A percentile compares a stretch with the other conserved stretches of the same genome.
Conservation (phyloP, 2,329 filamentous ascomycete genomes). For the Claviceps sorghi region DNA sequence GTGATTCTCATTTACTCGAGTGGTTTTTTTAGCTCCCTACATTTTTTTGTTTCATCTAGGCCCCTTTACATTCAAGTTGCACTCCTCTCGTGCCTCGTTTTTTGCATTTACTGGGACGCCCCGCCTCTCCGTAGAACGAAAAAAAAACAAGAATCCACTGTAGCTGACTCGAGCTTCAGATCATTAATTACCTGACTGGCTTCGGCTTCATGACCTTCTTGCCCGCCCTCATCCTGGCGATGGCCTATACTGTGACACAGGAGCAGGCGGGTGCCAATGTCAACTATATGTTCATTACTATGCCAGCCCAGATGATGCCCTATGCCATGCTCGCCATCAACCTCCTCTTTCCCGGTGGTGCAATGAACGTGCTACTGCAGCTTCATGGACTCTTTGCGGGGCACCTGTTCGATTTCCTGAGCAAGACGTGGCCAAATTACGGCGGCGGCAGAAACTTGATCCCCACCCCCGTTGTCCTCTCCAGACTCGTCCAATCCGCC, state of each 20-base stretch:
- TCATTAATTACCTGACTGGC: conserved; percentile 18
- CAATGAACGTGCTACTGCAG: conserved; percentile 43
- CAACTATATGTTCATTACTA: conserved; percentile 67
- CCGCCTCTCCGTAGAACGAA: not conserved
- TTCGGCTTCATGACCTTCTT: conserved; percentile 32
- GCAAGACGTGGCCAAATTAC: conserved; percentile 75
- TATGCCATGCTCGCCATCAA: conserved; percentile 64
- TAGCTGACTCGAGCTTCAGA: conserved; percentile 12
- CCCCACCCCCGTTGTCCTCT: conserved; percentile 58
- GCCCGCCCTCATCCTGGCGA: conserved; percentile 58
- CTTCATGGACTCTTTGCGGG: conserved; percentile 71
- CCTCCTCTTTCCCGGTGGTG: conserved; percentile 49
- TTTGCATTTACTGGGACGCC: not conserved
- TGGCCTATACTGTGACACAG: conserved; percentile 73
- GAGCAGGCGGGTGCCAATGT: conserved; percentile 67
- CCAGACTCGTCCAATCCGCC: conserved; percentile 43
- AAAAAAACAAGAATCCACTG: not conserved
- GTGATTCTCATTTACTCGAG: conserved; percentile 40
- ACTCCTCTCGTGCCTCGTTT: not conserved
- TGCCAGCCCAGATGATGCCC: conserved; percentile 70
- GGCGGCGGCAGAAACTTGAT: conserved; percentile 70
- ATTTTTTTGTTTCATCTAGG: conserved; percentile 20
- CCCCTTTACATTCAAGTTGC: not conserved
- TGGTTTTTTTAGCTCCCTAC: conserved; percentile 51
- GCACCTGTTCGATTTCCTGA: conserved; percentile 82